Evolutionary conservation across 2,329 filamentous ascomycete genomes (phyloP).

Genomic region (Alternaria tenuissima): DNA sequence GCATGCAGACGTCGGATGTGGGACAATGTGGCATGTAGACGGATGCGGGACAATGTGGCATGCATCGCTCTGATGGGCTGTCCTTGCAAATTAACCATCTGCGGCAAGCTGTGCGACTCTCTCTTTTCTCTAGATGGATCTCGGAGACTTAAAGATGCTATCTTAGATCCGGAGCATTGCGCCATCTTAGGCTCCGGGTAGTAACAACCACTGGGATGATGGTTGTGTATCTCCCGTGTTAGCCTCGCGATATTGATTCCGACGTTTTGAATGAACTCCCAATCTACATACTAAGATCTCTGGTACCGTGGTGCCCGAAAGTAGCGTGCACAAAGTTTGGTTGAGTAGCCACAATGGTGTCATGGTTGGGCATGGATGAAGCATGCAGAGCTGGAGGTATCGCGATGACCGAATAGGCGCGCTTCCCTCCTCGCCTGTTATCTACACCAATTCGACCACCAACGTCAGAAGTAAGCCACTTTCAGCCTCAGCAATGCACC

Average conservation of each 20-base stretch:
- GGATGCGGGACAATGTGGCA: conserved; percentile 8
- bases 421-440: conserved; percentile 7
- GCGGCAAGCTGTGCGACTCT: conserved; percentile 9
- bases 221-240: conserved; percentile 7
- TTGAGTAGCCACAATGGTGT: background rate
- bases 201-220: conserved; percentile 7
- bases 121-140: conserved; percentile 4
- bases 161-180: conserved; percentile 23
- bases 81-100: conserved; percentile 1
- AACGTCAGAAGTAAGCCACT: conserved; percentile 12
- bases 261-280: conserved; percentile 10
- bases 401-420: conserved; percentile 4
- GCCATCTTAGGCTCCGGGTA: conserved; percentile 19
- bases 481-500: conserved; percentile 8
- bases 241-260: conserved; percentile 26
- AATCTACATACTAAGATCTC: conserved; percentile 1
- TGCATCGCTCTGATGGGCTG: background rate
- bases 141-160: background rate
- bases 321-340: conserved; percentile 1
- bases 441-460: conserved; percentile 4
- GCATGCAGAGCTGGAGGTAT: conserved; percentile 2
- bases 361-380: background rate
- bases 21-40: conserved; percentile 4
- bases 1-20: conserved; percentile 4
- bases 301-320: background rate